Base-by-base conservation (phyloP, 2,329 filamentous ascomycete species). In the Hypoxylon sp. region DNA sequence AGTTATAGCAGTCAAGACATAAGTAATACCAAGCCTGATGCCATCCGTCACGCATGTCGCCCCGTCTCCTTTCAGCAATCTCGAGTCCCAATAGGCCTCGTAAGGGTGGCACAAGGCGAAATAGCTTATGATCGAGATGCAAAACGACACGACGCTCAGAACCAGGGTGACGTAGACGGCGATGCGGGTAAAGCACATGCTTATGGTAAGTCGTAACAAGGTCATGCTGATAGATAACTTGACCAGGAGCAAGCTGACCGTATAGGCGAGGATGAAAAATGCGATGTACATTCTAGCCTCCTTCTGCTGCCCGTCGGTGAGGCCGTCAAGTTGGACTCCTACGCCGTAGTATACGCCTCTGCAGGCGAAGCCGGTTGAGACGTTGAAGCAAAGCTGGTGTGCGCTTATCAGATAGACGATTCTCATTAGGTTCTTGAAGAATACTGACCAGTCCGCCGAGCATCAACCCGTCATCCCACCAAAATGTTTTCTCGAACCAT, bases 391-490 rank as follows among this genome's bases (percentile, higher is more conserved):
- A 2, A 50, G 11, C 55, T 58, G 8, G 17, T 13, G 11, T 8
- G 1, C 13, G n/a, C 6, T 17, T 25, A 42, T 57, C 11, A 54
- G 46, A 20, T 15, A 13, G n/a, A 11, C n/a, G 2, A 13, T 13
- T 5, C 13, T 7, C 2, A 2, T 35, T 21, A 2, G 2, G 7
- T 6, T 29, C 19, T 11, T 6, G 8, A 7, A 5, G 4, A 41
- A 32, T 36, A 51, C 55, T 52, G 4, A 58, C 55, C 25, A 52
- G 23, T 16, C 38, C 51, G 7, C 13, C 6, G 3, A 50, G 29
- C 51, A 58, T 58, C 11, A 52, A 8, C 3, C 38, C 44, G 16
- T 58, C 55, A 17, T 58, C 55, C 55, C 55, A 58, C 55, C 55
- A 55, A 2, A 58, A 16, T 12, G 27, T 32, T 19, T 16, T 37